Evolutionary conservation across 495 filamentous ascomycete species (phyloP).

Genomic region (Aspergillus homomorphus): DNA sequence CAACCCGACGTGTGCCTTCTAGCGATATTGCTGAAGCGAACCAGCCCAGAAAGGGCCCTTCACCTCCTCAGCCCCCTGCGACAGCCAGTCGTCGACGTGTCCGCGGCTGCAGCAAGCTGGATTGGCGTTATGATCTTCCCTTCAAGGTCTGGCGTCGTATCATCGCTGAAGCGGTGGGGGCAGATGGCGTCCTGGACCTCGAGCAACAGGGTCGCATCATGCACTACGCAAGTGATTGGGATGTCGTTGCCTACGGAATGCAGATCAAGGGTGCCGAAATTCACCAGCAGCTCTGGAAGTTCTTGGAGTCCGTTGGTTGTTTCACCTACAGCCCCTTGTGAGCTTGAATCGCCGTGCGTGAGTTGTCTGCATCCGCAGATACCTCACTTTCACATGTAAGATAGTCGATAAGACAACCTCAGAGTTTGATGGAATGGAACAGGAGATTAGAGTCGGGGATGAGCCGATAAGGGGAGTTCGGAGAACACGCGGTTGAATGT

Average conservation of each 20-base stretch:
- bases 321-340: conserved; percentile 26
- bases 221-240: conserved; percentile 28
- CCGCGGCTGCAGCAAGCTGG: conserved; percentile 4
- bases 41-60: neutral
- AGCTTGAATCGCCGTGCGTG: neutral
- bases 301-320: conserved; percentile 29
- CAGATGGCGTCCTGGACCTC: conserved; percentile 31
- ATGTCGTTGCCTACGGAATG: conserved; percentile 23
- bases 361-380: neutral
- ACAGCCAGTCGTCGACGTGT: neutral
- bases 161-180: conserved; percentile 29
- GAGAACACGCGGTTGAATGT: neutral
- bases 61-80: neutral
- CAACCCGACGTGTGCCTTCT: neutral
- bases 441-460: neutral
- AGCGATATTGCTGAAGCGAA: neutral
- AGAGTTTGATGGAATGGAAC: neutral
- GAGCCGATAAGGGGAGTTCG: neutral
- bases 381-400: neutral
- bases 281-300: conserved; percentile 37
- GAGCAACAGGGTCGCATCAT: conserved; percentile 32
- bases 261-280: conserved; percentile 24
- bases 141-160: conserved; percentile 33
- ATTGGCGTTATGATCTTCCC: conserved; percentile 27
- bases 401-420: neutral